Evolutionary conservation across 192 early-diverging fungal species (phyloP).

Genomic region (Backusella australiensis): DNA sequence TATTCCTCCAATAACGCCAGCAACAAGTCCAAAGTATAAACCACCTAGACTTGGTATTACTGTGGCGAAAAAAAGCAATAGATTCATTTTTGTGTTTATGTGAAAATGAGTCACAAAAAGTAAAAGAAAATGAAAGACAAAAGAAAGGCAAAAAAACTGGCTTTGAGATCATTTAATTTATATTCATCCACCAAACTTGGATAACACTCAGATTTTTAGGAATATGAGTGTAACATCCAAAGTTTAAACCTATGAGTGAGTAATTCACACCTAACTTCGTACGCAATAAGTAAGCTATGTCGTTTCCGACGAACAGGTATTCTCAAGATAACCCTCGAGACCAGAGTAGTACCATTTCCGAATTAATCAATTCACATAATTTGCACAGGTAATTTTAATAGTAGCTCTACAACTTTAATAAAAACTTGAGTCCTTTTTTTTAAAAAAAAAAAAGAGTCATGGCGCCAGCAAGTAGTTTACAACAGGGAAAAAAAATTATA

Average conservation of each 20-base stretch:
- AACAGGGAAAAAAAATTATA: neutral
- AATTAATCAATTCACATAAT: neutral
- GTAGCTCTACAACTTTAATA: neutral
- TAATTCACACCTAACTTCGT: neutral
- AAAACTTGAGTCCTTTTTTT: neutral
- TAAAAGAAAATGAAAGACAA: neutral
- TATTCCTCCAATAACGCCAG: slow-evolving; percentile 3
- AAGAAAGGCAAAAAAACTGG: slow-evolving; percentile 1
- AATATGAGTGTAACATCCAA: neutral
- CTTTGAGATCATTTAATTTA: neutral
- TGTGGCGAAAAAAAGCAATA: neutral
- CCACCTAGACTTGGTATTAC: slow-evolving; percentile 5
- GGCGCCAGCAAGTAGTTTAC: neutral
- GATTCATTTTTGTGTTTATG: neutral
- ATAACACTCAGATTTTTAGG: neutral
- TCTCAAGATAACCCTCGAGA: neutral
- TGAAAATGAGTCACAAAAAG: neutral
- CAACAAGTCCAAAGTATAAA: neutral
- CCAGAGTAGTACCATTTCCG: neutral
- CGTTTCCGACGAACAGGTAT: neutral
- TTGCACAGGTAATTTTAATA: neutral
- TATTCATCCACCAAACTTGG: neutral
- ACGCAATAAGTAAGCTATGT: neutral
- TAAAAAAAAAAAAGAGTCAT: neutral
- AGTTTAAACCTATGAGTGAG: neutral